Base-by-base conservation (phyloP, 108 stramenopile genomes). In the Mediolabrus comicus region DNA sequence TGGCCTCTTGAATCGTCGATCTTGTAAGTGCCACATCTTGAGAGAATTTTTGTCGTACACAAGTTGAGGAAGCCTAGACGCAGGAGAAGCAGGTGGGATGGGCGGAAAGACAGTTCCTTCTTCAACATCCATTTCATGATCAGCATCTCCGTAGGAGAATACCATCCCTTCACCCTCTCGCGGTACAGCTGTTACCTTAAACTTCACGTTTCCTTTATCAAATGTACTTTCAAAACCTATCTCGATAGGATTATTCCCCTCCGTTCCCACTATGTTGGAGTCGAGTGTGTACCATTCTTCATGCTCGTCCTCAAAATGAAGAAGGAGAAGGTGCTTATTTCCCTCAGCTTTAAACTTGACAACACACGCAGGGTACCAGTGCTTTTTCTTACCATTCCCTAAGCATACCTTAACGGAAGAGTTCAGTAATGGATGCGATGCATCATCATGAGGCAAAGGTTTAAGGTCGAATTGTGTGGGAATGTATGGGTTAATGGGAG, bases 11-110 rank as follows among this genome's bases (percentile, higher is more conserved):
- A 95, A 95, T 49, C 73, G 86, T 41, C 91, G 74, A 71, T 95
- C 94, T 56, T 94, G 93, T 41, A 94, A 36, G 69, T 90, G 88
- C 88, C 88, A 94, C 25, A 94, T 32, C 49, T 85, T 90, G 28
- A 94, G 26, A 26, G 62, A 54, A 12, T 91, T 71, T 0, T 85
- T 87, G 41, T 84, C 82, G 72, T 62, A 70, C n/a, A 94, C 56
- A 46, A 87, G 53, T 33, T 76, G 62, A 27, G 93, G 93, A 9
- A 91, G 83, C 19, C 82, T 84, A 26, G 81, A 76, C 10, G 69
- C 65, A 27, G 83, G 73, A 29, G 71, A 49, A 7, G 86, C 59
- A 24, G 93, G 93, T 12, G 89, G 90, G 28, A 94, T 87, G 8
- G 89, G 75, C 17, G 93, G 93, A 57, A 94, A 86, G 6, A 60